A percentile compares a stretch with the other conserved stretches of the same genome.
phyloP scores from a whole-genome alignment of 768 basidiomycete genomes.

The Lactarius quietus region DNA sequence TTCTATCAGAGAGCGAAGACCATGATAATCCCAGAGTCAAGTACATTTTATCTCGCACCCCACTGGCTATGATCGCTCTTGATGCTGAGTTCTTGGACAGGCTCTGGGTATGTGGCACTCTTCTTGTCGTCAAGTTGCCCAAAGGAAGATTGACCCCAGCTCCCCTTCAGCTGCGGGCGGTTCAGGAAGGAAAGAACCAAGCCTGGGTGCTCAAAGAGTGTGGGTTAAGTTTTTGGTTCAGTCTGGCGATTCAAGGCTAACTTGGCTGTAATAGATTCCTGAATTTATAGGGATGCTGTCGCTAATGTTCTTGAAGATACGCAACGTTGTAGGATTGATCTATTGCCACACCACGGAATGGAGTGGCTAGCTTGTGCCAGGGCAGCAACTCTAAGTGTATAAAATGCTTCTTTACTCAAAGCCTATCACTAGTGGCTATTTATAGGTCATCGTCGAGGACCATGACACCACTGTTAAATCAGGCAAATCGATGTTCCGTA shows the following conservation, averaged over 20 bases:
- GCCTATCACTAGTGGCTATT: too few species aligned
- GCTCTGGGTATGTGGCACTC: neutral
- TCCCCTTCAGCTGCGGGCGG: neutral
- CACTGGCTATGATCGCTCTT: neutral
- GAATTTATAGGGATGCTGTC: neutral
- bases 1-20: neutral
- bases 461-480: too few species aligned
- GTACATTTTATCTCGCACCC: neutral
- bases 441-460: too few species aligned
- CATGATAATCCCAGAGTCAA: neutral
- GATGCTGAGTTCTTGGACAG: neutral
- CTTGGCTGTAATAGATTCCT: neutral
- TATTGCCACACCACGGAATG: too few species aligned
- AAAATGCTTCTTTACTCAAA: too few species aligned
- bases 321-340: too few species aligned
- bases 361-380: too few species aligned
- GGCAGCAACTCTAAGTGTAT: too few species aligned
- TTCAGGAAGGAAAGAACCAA: neutral
- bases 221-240: neutral
- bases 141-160: neutral
- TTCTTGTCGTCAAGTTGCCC: neutral
- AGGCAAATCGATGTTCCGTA: too few species aligned
- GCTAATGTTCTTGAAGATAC: neutral
- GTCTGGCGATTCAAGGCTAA: neutral
- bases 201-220: conserved; percentile 1